Conservation (phyloP, 768 basidiomycete species). For the Pleurotus sapidus region DNA sequence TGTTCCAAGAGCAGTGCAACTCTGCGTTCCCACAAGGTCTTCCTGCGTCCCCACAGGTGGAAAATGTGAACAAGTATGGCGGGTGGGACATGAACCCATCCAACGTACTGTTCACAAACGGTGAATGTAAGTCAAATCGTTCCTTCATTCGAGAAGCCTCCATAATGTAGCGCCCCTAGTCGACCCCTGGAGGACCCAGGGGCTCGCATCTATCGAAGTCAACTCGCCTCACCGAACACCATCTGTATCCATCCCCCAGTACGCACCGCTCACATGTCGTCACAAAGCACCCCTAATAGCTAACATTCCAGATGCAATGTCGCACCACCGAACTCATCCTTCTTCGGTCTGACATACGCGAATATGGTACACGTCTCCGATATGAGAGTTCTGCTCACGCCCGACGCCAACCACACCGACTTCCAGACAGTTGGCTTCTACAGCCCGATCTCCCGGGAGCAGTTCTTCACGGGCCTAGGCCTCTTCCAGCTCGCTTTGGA, state of each 20-base stretch:
- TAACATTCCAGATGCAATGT: slow-evolving; percentile 32
- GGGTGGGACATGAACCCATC: slow-evolving; percentile 51
- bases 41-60: slow-evolving; percentile 37
- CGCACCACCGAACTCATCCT: slow-evolving; percentile 27
- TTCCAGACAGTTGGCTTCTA: slow-evolving; percentile 51
- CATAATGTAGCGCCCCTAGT: slow-evolving; percentile 21
- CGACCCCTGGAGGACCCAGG: slow-evolving; percentile 52
- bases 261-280: slow-evolving; percentile 8
- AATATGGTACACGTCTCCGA: slow-evolving; percentile 51
- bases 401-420: slow-evolving; percentile 44
- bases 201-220: slow-evolving; percentile 44
- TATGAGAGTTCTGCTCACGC: slow-evolving; percentile 42
- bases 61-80: slow-evolving; percentile 46
- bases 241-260: slow-evolving; percentile 35
- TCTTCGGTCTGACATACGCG: slow-evolving; percentile 45
- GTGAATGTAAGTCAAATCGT: slow-evolving; percentile 35
- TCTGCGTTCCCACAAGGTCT: slow-evolving; percentile 34
- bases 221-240: slow-evolving; percentile 41
- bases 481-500: slow-evolving; percentile 44
- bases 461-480: slow-evolving; percentile 45
- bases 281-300: neutral
- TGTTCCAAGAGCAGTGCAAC: slow-evolving; percentile 45
- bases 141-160: neutral
- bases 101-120: slow-evolving; percentile 46
- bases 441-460: slow-evolving; percentile 41